phyloP scores from a whole-genome alignment of 331 rosid species.

The Spiraea crenata region DNA sequence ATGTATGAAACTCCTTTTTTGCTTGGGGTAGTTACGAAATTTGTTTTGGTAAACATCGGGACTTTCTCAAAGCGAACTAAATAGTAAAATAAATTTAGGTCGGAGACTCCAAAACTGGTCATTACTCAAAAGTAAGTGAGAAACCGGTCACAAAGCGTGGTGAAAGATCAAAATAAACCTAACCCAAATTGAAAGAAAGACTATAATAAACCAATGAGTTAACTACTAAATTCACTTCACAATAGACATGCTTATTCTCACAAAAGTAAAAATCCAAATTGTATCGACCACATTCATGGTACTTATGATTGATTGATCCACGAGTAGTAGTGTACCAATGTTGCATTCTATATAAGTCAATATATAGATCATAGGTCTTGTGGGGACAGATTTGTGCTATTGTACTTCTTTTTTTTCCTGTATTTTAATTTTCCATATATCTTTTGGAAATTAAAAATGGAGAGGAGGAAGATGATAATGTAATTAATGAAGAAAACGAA shows the following conservation, averaged over 20 bases:
- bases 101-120: too few relatives aligned
- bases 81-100: too few relatives aligned
- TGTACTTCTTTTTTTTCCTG: background rate
- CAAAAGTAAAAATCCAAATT: background rate
- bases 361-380: background rate
- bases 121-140: too few relatives aligned
- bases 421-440: background rate
- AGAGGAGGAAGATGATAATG: constrained; percentile 32
- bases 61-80: too few relatives aligned
- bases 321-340: background rate
- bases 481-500: constrained; percentile 26
- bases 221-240: too few relatives aligned
- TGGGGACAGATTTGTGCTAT: background rate
- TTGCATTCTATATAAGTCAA: background rate
- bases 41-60: too few relatives aligned
- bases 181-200: too few relatives aligned
- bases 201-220: too few relatives aligned
- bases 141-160: too few relatives aligned
- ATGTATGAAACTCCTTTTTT: too few relatives aligned
- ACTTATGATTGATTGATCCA: background rate
- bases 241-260: background rate
- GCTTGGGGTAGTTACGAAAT: too few relatives aligned
- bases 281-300: background rate
- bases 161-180: too few relatives aligned
- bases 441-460: background rate